Base-by-base conservation (phyloP, 108 stramenopile species). In the Parietichytrium sp. region DNA sequence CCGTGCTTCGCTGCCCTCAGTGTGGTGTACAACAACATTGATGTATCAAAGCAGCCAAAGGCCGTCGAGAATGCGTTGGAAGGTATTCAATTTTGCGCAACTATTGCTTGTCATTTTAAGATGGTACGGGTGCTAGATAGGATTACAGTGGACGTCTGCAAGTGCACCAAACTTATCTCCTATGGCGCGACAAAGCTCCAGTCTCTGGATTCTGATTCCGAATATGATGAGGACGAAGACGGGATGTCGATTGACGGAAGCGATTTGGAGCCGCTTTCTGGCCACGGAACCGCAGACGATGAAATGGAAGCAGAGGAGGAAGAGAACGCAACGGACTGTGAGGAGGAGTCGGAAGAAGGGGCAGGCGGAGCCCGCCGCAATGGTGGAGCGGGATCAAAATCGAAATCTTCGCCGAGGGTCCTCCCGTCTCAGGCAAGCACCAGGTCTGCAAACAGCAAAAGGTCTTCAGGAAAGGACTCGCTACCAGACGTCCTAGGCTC, bases 51-150 rank as follows among this genome's bases (percentile, higher is more conserved):
- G 20, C 61, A 72, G 61, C 61, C 61, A 7, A 33, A 42, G 23
- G 61, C 61, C 10, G 61, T 72, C 38, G 61, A 72, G 20, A 33
- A 45, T 7, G 61, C 61, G 61, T 42, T 72, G 20, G 61, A 72
- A 20, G 61, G 61, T 25, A 72, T 72, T n/a, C 36, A 45, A n/a
- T 45, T 45, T 42, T 72, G 61, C 33, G 61, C 61, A 6, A 42
- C 36, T 33, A 45, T 25, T 42, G 61, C 61, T 10, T 33, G 38
- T n/a, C 61, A 42, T n/a, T 72, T 72, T 27, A 42, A 42, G 1
- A 72, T 72, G 61, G 61, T 72, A 8, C 61, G 61, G 4, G 61
- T 72, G 1, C 61, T 72, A 18, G 61, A 72, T 27, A 33, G 61
- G 15, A 45, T 72, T n/a, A 45, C 45, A 13, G 61, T 72, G 0